Conservation (phyloP, 345 rosid genomes). For the Hevea brasiliensis region DNA sequence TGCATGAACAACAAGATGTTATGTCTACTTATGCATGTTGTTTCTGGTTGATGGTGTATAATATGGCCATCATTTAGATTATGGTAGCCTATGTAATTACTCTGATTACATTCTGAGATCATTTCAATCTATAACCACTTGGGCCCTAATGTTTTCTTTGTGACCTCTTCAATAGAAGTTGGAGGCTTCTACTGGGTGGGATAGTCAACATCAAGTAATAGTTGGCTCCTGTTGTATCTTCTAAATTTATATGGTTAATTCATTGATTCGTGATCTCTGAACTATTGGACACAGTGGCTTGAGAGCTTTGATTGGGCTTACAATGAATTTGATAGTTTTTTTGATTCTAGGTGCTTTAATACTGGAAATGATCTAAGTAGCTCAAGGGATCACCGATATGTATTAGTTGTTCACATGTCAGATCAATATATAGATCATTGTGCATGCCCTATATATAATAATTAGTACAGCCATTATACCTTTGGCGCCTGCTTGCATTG, state of each 20-base stretch:
- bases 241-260: conserved; percentile 2
- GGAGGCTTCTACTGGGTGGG: not conserved
- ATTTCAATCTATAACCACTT: not conserved
- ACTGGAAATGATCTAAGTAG: not conserved
- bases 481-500: not conserved
- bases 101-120: not conserved
- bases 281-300: not conserved
- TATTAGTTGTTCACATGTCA: not conserved
- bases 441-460: not conserved
- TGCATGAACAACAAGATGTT: not conserved
- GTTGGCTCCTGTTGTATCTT: not conserved
- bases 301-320: not conserved
- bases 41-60: not conserved
- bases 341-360: not conserved
- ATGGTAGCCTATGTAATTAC: not conserved
- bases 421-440: not conserved
- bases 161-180: not conserved
- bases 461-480: not conserved
- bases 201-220: not conserved
- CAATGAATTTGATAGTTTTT: not conserved
- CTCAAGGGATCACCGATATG: not conserved
- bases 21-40: not conserved
- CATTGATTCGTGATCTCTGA: not conserved
- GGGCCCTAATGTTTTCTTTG: not conserved
- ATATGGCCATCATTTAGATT: not conserved